A percentile compares a stretch with the other conserved stretches of the same genome.
phyloP scores from a whole-genome alignment of 257 asterid species.

The Forsythia suspensa region DNA sequence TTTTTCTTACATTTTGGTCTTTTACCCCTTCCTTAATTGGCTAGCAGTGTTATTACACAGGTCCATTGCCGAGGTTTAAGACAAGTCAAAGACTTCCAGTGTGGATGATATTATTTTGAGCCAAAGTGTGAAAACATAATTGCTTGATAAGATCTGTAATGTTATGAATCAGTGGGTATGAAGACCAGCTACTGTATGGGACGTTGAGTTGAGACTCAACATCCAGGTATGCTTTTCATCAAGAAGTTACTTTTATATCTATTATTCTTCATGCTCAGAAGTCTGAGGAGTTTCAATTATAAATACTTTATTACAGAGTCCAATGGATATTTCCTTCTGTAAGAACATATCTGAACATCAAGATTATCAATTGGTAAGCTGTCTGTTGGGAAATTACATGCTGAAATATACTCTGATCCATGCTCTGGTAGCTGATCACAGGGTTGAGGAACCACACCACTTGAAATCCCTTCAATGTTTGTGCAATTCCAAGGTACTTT shows the following conservation, averaged over 20 bases:
- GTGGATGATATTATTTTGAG: background rate
- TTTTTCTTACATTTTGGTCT: background rate
- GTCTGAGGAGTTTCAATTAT: constrained; percentile 20
- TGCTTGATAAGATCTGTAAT: background rate
- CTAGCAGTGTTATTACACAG: background rate
- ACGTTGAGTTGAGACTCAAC: background rate
- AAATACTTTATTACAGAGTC: constrained; percentile 25
- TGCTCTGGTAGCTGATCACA: constrained; percentile 54
- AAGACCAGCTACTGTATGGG: too few species aligned
- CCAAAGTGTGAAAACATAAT: background rate
- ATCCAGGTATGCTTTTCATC: background rate
- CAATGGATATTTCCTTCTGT: constrained; percentile 40
- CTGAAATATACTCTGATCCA: constrained; percentile 25
- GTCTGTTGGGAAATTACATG: constrained; percentile 65
- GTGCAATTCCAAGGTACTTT: constrained; percentile 88
- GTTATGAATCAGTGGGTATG: too few species aligned
- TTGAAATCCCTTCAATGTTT: constrained; percentile 66
- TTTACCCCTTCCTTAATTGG: background rate
- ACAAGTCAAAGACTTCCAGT: background rate
- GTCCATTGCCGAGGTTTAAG: background rate
- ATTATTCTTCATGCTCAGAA: background rate
- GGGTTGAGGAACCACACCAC: constrained; percentile 69
- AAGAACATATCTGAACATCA: constrained; percentile 55
- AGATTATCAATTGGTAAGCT: constrained; percentile 52
- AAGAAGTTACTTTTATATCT: background rate